Conservation (phyloP, 2,329 filamentous ascomycete genomes). For the Metarhizium sp. region DNA sequence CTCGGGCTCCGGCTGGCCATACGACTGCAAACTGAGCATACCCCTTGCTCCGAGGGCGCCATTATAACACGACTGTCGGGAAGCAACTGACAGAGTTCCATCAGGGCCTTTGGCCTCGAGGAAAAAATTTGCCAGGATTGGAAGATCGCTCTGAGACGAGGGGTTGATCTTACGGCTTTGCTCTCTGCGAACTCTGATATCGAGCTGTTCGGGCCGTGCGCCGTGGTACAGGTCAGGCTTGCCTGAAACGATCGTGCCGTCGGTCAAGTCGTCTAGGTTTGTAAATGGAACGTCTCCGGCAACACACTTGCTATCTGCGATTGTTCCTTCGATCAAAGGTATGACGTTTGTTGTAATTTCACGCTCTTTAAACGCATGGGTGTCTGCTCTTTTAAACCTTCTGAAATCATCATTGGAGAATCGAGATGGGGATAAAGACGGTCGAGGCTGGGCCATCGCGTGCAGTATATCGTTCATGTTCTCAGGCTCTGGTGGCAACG, state of each 20-base stretch:
- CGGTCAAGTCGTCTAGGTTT: conserved; percentile 27
- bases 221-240: conserved; percentile 27
- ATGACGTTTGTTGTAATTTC: conserved; percentile 22
- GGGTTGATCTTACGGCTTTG: background rate
- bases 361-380: conserved; percentile 23
- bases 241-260: conserved; percentile 19
- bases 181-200: conserved; percentile 13
- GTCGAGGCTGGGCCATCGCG: conserved; percentile 6
- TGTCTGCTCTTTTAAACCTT: conserved; percentile 11
- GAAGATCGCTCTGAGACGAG: background rate
- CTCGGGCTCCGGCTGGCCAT: conserved; percentile 4
- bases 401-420: conserved; percentile 22
- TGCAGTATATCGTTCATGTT: conserved; percentile 12
- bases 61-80: conserved; percentile 25
- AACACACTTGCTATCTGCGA: conserved; percentile 13
- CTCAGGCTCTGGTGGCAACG: conserved; percentile 7
- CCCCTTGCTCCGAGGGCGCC: conserved; percentile 24
- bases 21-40: conserved; percentile 25
- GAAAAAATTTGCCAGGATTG: background rate
- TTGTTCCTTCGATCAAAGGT: conserved; percentile 20
- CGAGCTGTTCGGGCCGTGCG: conserved; percentile 18
- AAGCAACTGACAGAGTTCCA: background rate
- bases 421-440: conserved; percentile 25
- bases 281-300: conserved; percentile 19
- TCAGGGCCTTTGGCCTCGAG: background rate